phyloP scores from a whole-genome alignment of 208 protist genomes.

The Tritrichomonas foetus region DNA sequence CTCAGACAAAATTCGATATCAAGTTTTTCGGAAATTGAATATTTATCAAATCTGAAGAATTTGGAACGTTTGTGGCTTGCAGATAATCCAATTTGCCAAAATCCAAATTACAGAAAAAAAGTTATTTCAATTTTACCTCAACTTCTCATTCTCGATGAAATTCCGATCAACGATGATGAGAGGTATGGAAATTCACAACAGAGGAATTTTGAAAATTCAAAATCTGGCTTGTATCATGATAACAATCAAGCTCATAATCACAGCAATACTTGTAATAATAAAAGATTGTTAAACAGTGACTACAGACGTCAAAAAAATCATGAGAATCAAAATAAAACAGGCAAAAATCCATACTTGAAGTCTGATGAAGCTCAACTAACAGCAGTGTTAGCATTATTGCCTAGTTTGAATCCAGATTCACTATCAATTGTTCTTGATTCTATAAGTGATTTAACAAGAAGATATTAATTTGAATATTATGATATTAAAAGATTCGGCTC shows the following conservation, averaged over 20 bases:
- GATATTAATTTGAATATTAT: too few relatives aligned
- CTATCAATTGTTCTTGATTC: not conserved
- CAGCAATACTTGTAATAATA: too few relatives aligned
- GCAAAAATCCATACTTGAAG: too few relatives aligned
- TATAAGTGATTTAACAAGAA: not conserved
- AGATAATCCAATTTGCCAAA: not conserved
- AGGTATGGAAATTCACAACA: too few relatives aligned
- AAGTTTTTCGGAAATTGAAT: not conserved
- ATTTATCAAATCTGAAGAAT: constrained; percentile 3
- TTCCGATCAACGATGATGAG: too few relatives aligned
- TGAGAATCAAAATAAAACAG: too few relatives aligned
- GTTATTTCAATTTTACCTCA: constrained; percentile 37
- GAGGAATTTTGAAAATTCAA: too few relatives aligned
- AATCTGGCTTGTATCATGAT: too few relatives aligned
- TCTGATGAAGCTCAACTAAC: not conserved
- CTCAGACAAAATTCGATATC: not conserved
- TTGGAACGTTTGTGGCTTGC: not conserved
- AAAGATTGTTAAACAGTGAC: too few relatives aligned
- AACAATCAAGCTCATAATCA: too few relatives aligned
- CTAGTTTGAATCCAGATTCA: not conserved
- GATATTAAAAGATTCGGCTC: too few relatives aligned
- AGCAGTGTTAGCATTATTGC: not conserved
- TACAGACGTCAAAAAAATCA: too few relatives aligned
- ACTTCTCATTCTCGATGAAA: not conserved
- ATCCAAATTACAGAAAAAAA: not conserved